Conservation (phyloP, 768 basidiomycete species). For the Termitomyces sp. region DNA sequence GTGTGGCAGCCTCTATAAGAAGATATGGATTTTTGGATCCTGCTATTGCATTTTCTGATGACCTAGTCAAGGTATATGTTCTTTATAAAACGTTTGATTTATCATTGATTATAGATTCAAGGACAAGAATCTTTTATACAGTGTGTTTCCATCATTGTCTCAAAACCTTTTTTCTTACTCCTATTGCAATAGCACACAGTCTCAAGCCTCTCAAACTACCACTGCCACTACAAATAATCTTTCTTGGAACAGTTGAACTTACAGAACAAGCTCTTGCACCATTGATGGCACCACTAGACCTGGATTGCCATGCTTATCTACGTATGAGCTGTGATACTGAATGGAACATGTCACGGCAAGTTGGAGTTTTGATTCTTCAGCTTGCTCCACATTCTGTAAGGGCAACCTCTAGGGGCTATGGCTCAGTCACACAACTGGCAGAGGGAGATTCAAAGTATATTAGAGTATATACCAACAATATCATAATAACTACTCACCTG, state of each 20-base stretch:
- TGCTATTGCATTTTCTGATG: constrained; percentile 4
- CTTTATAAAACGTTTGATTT: too few relatives aligned
- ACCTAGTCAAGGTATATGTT: constrained; percentile 3
- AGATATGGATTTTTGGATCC: background rate
- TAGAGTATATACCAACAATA: too few relatives aligned
- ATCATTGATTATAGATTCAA: too few relatives aligned
- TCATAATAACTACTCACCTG: too few relatives aligned
- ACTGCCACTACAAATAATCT: background rate
- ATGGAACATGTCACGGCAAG: background rate
- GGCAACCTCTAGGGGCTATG: too few relatives aligned
- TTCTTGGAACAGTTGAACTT: too few relatives aligned
- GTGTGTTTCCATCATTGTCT: background rate
- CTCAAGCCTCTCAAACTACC: background rate
- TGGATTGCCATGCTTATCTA: background rate
- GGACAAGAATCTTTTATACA: too few relatives aligned
- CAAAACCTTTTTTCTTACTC: constrained; percentile 2
- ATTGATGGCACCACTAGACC: background rate
- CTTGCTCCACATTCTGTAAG: background rate
- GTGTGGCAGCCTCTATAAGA: constrained; percentile 1
- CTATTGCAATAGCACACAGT: background rate
- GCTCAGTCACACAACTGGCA: too few relatives aligned
- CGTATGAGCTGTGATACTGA: background rate
- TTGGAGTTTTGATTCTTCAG: background rate
- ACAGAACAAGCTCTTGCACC: too few relatives aligned
- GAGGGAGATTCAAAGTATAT: too few relatives aligned